Conservation (phyloP, 2,329 filamentous ascomycete species). For the Lecanicillium sp. region DNA sequence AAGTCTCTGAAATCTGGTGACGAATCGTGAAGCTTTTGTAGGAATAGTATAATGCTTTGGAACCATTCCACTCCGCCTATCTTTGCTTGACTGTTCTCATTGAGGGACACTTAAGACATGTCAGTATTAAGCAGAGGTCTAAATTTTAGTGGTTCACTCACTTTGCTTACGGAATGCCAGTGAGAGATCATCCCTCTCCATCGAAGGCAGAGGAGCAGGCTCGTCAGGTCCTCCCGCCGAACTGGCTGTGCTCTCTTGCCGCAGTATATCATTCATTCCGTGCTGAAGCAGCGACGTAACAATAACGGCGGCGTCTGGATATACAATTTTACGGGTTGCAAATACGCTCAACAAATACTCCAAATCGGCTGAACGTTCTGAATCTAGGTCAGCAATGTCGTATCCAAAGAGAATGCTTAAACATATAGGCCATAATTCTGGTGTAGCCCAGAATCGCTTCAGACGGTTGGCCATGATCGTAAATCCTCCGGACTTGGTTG, state of each 20-base stretch:
- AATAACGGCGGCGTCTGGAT: conserved; percentile 70
- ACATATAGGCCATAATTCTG: conserved; percentile 77
- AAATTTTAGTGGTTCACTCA: not conserved
- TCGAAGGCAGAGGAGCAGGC: no score
- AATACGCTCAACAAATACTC: conserved; percentile 69
- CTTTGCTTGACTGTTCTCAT: conserved; percentile 2
- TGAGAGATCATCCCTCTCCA: conserved; percentile 1
- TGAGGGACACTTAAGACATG: conserved; percentile 16
- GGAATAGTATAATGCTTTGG: conserved; percentile 68
- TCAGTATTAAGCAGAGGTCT: conserved; percentile 10
- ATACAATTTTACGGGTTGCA: conserved; percentile 56
- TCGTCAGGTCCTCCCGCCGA: conserved; percentile 12
- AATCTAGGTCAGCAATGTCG: conserved; percentile 67
- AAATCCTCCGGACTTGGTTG: conserved; percentile 77
- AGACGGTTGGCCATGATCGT: conserved; percentile 74
- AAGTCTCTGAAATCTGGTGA: conserved; percentile 79
- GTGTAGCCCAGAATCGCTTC: conserved; percentile 80
- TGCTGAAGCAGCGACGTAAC: conserved; percentile 83
- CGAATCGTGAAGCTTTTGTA: conserved; percentile 68
- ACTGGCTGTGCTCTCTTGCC: conserved; percentile 33
- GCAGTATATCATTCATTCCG: conserved; percentile 64
- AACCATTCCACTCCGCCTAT: conserved; percentile 51
- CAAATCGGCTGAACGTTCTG: conserved; percentile 65
- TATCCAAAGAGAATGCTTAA: conserved; percentile 82
- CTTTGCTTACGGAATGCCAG: conserved; percentile 1